Evolutionary conservation across 306 rosid genomes (phyloP).

Genomic region (Lupinus albus): DNA sequence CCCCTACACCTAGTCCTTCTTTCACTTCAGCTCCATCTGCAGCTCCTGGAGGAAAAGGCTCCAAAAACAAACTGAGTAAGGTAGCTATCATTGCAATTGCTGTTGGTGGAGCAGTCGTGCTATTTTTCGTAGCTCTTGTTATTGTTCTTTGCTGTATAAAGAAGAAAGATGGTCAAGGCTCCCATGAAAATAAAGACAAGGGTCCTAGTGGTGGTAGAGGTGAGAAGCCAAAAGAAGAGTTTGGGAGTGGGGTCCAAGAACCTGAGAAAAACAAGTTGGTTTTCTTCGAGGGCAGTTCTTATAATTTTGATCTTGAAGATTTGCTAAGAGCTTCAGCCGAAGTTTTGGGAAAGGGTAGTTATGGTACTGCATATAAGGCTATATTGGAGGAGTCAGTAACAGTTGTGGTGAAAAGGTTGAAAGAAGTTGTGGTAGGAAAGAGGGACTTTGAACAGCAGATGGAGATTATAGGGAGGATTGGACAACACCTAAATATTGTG

Average conservation of each 20-base stretch:
- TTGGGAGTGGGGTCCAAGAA: conserved; percentile 90
- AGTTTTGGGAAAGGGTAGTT: conserved; percentile 88
- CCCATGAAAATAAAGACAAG: conserved; percentile 57
- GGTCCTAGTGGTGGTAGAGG: conserved; percentile 67
- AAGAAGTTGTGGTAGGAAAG: conserved; percentile 76
- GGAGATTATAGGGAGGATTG: conserved; percentile 74
- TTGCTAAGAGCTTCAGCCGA: conserved; percentile 86
- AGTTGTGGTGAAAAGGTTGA: conserved; percentile 85
- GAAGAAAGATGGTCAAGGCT: conserved; percentile 54
- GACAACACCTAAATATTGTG: conserved; percentile 65
- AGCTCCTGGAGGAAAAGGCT: conserved; percentile 46
- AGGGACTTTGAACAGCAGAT: conserved; percentile 84
- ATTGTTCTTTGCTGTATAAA: conserved; percentile 64
- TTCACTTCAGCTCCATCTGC: conserved; percentile 42
- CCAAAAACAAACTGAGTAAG: conserved; percentile 63
- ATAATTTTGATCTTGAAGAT: conserved; percentile 86
- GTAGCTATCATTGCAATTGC: conserved; percentile 81
- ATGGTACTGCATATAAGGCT: conserved; percentile 88
- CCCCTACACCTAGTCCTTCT: conserved; percentile 51
- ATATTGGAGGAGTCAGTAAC: conserved; percentile 81
- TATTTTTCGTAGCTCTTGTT: conserved; percentile 56
- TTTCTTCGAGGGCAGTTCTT: conserved; percentile 81
- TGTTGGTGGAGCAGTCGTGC: conserved; percentile 64
- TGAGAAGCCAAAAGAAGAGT: conserved; percentile 74
- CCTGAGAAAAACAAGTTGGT: conserved; percentile 81